Base-by-base conservation (phyloP, 1,284 basidiomycete genomes). In the Schizophyllum amplum region DNA sequence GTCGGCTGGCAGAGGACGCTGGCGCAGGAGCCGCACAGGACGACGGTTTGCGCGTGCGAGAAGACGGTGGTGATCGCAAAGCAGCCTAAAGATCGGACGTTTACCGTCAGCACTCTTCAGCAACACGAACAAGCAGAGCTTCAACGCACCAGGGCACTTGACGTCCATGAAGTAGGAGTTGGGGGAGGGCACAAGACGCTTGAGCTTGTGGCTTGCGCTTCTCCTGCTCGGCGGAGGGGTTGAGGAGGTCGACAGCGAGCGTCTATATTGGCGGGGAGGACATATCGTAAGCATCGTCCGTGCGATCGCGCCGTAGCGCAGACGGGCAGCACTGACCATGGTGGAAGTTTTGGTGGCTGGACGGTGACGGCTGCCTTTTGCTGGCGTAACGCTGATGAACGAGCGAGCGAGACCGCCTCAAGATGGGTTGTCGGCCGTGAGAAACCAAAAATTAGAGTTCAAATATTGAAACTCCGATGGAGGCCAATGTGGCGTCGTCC, bases 101-200 rank as follows among this genome's bases (percentile, higher is more conserved):
- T 24, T 49, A 59, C 57, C 58, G 55, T 55, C 33, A 61, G 61
- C 53, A 57, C 57, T 56, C 57, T 52, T 58, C 59, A 55, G 61
- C 51, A 55, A 64, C 56, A 55, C 42, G n/a, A n/a, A 55, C 60
- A 59, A 52, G 54, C 33, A 59, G 33, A 57, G 52, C 55, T 48
- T 51, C 11, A 55, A 75, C 83, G 62, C 59, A 90, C 94, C 92
- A 69, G 96, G 90, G 81, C 96, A 99, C 80, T 99, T 99, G 70
- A 99, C 95, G 73, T 99, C 97, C 97, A 99, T 99, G 81, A 98
- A 99, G 81, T 95, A 98, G 51, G 94, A 97, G 80, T 97, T 94
- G 64, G 94, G 94, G 62, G 87, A 90, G 78, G 98, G 97, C 68
- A 99, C 97, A 69, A 99, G 87, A 74, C 95, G 89, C 87, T 99